A percentile compares a stretch with the other conserved stretches of the same genome.
Conservation (phyloP, 192 early-diverging fungal genomes). For the Jimgerdemannia flammicorona region DNA sequence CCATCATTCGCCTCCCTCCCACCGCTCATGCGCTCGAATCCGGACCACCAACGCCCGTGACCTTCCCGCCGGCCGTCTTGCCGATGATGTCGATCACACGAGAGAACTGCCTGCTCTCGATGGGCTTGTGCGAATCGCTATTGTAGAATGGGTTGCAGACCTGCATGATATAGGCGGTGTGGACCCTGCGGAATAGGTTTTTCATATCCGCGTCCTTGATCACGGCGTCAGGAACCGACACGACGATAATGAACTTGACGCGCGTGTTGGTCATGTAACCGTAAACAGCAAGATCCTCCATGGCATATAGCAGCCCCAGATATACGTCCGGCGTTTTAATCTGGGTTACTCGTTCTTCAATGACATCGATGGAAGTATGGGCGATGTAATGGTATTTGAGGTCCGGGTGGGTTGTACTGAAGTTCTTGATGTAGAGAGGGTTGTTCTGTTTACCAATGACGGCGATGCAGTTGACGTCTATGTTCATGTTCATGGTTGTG, state of each 20-base stretch:
- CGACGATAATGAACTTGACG: constrained; percentile 67
- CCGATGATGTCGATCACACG: constrained; percentile 57
- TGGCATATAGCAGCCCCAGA: constrained; percentile 81
- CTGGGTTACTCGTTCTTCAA: constrained; percentile 64
- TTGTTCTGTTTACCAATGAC: constrained; percentile 73
- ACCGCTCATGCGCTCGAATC: too few relatives aligned
- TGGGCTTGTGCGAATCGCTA: constrained; percentile 49
- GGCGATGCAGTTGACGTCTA: constrained; percentile 54
- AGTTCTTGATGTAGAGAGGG: constrained; percentile 81
- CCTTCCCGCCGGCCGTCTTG: neutral
- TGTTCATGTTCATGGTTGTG: constrained; percentile 23
- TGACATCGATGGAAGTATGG: constrained; percentile 88
- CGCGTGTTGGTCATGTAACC: constrained; percentile 90
- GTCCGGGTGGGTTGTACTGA: constrained; percentile 67
- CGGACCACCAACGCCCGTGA: too few relatives aligned
- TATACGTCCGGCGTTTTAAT: constrained; percentile 73
- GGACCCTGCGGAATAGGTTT: constrained; percentile 74
- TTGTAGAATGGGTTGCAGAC: constrained; percentile 89
- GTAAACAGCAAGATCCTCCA: constrained; percentile 87
- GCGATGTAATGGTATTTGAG: constrained; percentile 89
- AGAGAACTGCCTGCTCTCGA: constrained; percentile 50
- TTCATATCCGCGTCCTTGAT: constrained; percentile 84
- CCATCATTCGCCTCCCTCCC: too few relatives aligned
- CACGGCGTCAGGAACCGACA: constrained; percentile 64
- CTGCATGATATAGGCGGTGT: constrained; percentile 75